These are phyloP conservation scores for Eucalyptus cladocalyx DNA, from an alignment of 345 rosid genomes.

Conservation along the genomic window DNA sequence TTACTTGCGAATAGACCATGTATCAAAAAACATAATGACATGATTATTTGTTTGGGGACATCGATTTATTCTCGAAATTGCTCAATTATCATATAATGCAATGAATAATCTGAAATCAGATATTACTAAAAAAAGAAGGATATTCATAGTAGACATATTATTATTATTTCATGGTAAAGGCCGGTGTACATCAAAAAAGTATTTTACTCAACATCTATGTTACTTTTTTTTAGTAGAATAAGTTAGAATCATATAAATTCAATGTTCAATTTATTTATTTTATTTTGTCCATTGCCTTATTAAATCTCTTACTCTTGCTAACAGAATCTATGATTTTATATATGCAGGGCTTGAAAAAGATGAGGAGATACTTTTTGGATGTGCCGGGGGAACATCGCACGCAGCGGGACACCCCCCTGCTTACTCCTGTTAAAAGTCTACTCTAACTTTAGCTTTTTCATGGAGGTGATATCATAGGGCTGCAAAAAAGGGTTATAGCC, in stretches of 20 bases:
- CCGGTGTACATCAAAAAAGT: neutral
- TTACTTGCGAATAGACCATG: neutral
- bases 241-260: neutral
- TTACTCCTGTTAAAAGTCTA: neutral
- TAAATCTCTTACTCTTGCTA: neutral
- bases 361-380: neutral
- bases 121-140: neutral
- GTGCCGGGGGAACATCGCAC: neutral
- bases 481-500: neutral
- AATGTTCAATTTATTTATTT: neutral
- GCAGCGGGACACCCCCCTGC: neutral
- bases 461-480: neutral
- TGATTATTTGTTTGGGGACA: neutral
- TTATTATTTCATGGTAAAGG: neutral
- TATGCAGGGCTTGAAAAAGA: neutral
- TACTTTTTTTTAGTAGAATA: neutral
- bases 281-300: neutral
- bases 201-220: fast-evolving
- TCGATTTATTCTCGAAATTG: neutral
- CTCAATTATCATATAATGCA: neutral
- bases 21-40: neutral
- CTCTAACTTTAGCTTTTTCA: neutral
- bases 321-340: neutral
- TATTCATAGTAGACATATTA: neutral
- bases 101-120: neutral